Evolutionary conservation across 2,329 filamentous ascomycete genomes (phyloP).

Genomic region (Colletotrichum chrysophilum): DNA sequence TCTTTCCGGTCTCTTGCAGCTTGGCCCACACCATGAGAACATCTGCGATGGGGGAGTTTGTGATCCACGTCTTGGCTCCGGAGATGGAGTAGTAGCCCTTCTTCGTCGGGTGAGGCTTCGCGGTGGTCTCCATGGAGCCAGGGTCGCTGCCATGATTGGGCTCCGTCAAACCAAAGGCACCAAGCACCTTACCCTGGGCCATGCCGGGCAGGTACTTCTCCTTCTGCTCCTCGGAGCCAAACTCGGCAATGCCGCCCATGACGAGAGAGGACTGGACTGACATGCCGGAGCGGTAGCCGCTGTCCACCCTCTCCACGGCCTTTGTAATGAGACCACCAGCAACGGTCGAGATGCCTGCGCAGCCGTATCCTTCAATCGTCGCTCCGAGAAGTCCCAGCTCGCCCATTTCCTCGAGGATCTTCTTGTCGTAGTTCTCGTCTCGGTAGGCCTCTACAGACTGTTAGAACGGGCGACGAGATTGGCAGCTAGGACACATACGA

Average conservation of each 20-base stretch:
- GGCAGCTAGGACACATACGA: constrained; percentile 57
- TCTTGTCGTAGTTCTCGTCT: constrained; percentile 84
- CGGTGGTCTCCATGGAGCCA: constrained; percentile 86
- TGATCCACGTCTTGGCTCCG: constrained; percentile 94
- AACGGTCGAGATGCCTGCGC: constrained; percentile 85
- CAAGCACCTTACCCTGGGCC: constrained; percentile 82
- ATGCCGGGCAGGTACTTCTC: constrained; percentile 81
- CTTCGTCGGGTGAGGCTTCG: constrained; percentile 84
- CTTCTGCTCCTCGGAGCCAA: constrained; percentile 86
- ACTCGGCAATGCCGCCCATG: constrained; percentile 91
- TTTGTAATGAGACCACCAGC: constrained; percentile 89
- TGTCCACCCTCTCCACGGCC: constrained; percentile 89
- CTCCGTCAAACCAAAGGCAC: constrained; percentile 89
- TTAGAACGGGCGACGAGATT: background rate
- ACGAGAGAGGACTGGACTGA: constrained; percentile 92
- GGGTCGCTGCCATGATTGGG: constrained; percentile 94
- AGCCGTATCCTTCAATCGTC: constrained; percentile 86
- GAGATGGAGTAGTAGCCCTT: constrained; percentile 81
- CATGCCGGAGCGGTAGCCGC: constrained; percentile 90
- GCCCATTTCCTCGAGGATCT: constrained; percentile 90
- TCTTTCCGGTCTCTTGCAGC: constrained; percentile 88
- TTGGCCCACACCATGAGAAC: constrained; percentile 92
- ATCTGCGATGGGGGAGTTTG: constrained; percentile 89
- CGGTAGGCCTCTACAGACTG: constrained; percentile 73
- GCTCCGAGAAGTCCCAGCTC: constrained; percentile 88